These are phyloP conservation scores for Plectosphaerella plurivora DNA, from an alignment of 2,329 filamentous ascomycete species.

Conservation along the genomic window DNA sequence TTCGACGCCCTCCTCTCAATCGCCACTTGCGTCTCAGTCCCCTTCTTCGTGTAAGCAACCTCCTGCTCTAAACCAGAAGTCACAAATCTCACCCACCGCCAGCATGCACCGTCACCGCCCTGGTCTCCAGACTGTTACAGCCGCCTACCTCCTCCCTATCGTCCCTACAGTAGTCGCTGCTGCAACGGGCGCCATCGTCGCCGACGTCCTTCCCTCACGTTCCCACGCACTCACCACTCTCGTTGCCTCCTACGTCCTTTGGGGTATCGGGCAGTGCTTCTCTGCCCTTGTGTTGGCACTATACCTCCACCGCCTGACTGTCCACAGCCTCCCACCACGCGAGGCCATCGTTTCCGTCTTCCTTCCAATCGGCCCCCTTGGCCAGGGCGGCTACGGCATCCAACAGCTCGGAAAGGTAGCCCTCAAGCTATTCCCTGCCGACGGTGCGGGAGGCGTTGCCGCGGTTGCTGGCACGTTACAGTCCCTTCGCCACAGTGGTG, in stretches of 20 bases:
- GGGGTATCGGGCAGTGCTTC: slow-evolving; percentile 57
- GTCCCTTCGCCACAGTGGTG: slow-evolving; percentile 34
- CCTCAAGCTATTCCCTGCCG: slow-evolving; percentile 32
- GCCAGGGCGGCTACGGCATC: slow-evolving; percentile 59
- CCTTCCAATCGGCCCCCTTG: slow-evolving; percentile 61
- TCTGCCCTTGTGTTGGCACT: slow-evolving; percentile 60
- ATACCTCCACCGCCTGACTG: slow-evolving; percentile 64
- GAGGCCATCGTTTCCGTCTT: slow-evolving; percentile 67
- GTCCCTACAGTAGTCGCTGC: slow-evolving; percentile 63
- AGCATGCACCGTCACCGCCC: slow-evolving; percentile 37
- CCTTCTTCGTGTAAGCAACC: slow-evolving; percentile 46
- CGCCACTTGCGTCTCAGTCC: slow-evolving; percentile 48
- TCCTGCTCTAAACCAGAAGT: not conserved
- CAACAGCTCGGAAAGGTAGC: slow-evolving; percentile 47
- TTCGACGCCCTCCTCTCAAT: slow-evolving; percentile 49
- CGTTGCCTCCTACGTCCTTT: slow-evolving; percentile 62
- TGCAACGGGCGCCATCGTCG: slow-evolving; percentile 49
- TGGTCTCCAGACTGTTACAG: slow-evolving; percentile 55
- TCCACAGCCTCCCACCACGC: slow-evolving; percentile 61
- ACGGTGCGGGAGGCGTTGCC: slow-evolving; percentile 30
- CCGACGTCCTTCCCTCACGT: slow-evolving; percentile 5
- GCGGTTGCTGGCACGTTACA: not conserved
- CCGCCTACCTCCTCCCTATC: slow-evolving; percentile 61
- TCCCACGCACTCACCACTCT: slow-evolving; percentile 42
- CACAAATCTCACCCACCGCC: not conserved